Evolutionary conservation across 73 alveolate species (phyloP), one percentile per base, ranked within the genome.

Genomic region (Blepharisma japonicum): DNA sequence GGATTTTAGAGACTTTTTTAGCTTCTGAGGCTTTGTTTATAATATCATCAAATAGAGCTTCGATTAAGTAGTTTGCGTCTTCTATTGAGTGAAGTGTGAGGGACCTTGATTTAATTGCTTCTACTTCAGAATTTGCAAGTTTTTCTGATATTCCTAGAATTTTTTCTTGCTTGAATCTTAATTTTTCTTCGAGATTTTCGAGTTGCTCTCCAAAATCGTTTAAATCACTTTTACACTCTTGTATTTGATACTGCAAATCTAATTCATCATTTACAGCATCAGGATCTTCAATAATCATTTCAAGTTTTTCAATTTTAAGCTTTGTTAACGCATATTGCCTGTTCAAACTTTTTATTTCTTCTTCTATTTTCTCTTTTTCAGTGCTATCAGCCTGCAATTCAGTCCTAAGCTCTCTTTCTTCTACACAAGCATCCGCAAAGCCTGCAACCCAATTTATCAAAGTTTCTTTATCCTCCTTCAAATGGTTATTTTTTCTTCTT

Each of bases 151-250:
- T 14, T 14, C 23, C 71, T 46, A 68, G 20, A 39, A 82, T 78
- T 72, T 87, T 83, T 6, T 48, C 71, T 45, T 83, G 72, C 2
- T 74, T 66, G 79, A 78, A 87, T 9, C 54, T 83, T 14, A 50
- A 38, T 70, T 83, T 87, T 68, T 83, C 94, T 50, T 83, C 91
- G 8, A 87, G 71, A 1, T 78, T 38, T 54, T 87, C 94, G 74
- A 87, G 56, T 42, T 55, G 61, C 0, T 87, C 94, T 32, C 25
- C 56, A 6, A 61, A 14, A 14, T 61, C 74, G 2, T 61, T n/a
- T 9, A n/a, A 8, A 8, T 61, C 74, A 3, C 49, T 25, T 9
- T 39, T n/a, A 18, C 72, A 23, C 51, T 68, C 71, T 47, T 71
- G 77, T 2, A 68, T 25, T 46, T 87, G 79, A 18, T 56, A 67